Conservation (phyloP, 352 stramenopile species). For the Phytopythium montanum region DNA sequence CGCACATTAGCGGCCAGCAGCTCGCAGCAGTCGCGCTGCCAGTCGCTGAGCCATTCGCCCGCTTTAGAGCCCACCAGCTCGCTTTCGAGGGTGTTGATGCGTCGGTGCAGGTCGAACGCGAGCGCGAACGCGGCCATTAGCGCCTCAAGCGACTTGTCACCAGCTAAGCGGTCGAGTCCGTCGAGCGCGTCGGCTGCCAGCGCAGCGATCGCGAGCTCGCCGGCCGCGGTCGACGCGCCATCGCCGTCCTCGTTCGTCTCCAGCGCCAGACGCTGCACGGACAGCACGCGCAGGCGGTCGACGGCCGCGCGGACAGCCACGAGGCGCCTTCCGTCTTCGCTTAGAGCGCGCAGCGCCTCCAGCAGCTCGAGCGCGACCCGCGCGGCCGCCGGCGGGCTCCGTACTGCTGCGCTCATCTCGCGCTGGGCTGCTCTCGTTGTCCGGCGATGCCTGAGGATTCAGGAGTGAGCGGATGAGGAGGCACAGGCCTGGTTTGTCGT, state of each 20-base stretch:
- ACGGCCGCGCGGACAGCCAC: conserved; percentile 1
- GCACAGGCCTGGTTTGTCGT: too few species aligned
- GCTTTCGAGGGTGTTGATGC: neutral
- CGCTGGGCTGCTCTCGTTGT: neutral
- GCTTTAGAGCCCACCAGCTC: neutral
- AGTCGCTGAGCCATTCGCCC: neutral
- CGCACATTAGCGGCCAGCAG: neutral
- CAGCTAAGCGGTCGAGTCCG: neutral
- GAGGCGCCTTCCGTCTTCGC: neutral
- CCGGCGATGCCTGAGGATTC: too few species aligned
- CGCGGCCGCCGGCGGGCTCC: conserved; percentile 1
- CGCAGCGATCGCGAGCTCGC: neutral
- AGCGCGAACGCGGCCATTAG: neutral
- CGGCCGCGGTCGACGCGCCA: neutral
- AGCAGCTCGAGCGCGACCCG: conserved; percentile 7
- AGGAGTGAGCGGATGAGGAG: neutral
- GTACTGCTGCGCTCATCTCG: neutral
- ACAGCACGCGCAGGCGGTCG: conserved; percentile 3
- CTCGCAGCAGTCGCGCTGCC: conserved; percentile 3
- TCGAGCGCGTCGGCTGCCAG: neutral
- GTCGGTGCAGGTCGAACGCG: neutral
- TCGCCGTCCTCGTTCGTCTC: neutral
- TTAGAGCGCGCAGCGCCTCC: neutral
- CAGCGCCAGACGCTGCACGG: neutral
- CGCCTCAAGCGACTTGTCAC: neutral